Evolutionary conservation across 106 monocot species (phyloP).

Genomic region (Acanthochlamys bracteata): DNA sequence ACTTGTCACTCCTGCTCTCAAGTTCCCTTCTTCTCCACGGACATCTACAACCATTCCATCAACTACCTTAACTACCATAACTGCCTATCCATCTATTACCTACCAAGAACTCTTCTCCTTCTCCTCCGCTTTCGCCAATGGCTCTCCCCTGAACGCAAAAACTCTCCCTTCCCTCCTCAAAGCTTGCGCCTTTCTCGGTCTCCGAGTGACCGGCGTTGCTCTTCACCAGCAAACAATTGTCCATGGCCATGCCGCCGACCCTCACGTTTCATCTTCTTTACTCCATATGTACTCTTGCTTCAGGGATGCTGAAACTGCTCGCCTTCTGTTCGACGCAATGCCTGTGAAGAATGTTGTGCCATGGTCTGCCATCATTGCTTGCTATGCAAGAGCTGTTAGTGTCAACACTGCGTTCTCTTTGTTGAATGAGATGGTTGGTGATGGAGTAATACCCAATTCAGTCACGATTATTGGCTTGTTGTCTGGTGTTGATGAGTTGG

Average conservation of each 20-base stretch:
- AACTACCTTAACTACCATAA: background rate
- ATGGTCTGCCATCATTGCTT: slow-evolving; percentile 49
- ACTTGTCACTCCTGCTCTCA: too few relatives aligned
- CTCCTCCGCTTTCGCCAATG: background rate
- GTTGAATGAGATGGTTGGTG: slow-evolving; percentile 27
- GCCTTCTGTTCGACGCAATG: slow-evolving; percentile 49
- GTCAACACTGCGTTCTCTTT: slow-evolving; percentile 16
- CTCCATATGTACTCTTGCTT: slow-evolving; percentile 36
- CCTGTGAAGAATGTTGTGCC: slow-evolving; percentile 28
- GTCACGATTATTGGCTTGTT: slow-evolving; percentile 45
- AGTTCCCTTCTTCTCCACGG: too few relatives aligned
- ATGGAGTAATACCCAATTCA: slow-evolving; percentile 41
- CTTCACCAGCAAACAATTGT: slow-evolving; percentile 41
- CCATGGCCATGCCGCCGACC: slow-evolving; percentile 27
- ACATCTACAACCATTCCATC: background rate
- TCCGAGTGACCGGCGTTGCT: slow-evolving; percentile 17
- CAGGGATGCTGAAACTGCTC: slow-evolving; percentile 15
- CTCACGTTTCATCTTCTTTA: slow-evolving; percentile 50
- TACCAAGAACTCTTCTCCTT: slow-evolving; percentile 1
- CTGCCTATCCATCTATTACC: background rate
- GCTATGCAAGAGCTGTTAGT: slow-evolving; percentile 27
- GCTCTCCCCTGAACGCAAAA: slow-evolving; percentile 6
- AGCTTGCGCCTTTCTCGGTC: slow-evolving; percentile 13
- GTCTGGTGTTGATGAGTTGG: slow-evolving; percentile 13
- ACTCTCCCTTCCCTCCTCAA: slow-evolving; percentile 28